These are phyloP conservation scores for Ustilago shanxiensis DNA, from an alignment of 1,284 basidiomycete genomes.

Conservation along the genomic window DNA sequence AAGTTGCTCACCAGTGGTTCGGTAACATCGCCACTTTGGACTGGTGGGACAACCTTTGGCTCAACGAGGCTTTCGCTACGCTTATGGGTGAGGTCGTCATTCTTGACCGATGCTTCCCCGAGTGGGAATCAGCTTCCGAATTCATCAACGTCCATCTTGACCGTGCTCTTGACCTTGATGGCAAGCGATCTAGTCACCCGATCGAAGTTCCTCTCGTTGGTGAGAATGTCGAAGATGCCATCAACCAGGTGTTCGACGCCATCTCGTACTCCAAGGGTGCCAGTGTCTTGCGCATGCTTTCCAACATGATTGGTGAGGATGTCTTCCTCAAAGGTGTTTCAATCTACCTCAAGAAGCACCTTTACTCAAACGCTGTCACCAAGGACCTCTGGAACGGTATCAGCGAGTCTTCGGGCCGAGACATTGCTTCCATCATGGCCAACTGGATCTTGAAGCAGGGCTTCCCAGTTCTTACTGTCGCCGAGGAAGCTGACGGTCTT, in stretches of 20 bases:
- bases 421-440: conserved; percentile 87
- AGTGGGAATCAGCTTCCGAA: conserved; percentile 74
- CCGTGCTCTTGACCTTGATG: conserved; percentile 82
- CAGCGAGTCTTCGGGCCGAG: conserved; percentile 80
- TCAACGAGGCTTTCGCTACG: conserved; percentile 84
- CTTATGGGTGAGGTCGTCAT: conserved; percentile 89
- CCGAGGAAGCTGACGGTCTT: conserved; percentile 76
- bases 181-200: conserved; percentile 91
- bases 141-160: conserved; percentile 75
- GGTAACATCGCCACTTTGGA: conserved; percentile 92
- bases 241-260: conserved; percentile 69
- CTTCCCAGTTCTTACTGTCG: conserved; percentile 84
- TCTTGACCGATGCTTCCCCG: conserved; percentile 75
- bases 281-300: conserved; percentile 90
- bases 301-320: conserved; percentile 83
- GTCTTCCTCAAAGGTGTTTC: conserved; percentile 75
- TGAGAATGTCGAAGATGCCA: conserved; percentile 66
- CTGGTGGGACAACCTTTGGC: conserved; percentile 81
- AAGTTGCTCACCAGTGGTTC: conserved; percentile 76
- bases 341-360: conserved; percentile 87
- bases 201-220: conserved; percentile 82
- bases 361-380: conserved; percentile 87
- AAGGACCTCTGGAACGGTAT: conserved; percentile 92
- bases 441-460: conserved; percentile 89
- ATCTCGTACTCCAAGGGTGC: conserved; percentile 71